Conservation (phyloP, 257 asterid species). For the Solanum gracilifrons region DNA sequence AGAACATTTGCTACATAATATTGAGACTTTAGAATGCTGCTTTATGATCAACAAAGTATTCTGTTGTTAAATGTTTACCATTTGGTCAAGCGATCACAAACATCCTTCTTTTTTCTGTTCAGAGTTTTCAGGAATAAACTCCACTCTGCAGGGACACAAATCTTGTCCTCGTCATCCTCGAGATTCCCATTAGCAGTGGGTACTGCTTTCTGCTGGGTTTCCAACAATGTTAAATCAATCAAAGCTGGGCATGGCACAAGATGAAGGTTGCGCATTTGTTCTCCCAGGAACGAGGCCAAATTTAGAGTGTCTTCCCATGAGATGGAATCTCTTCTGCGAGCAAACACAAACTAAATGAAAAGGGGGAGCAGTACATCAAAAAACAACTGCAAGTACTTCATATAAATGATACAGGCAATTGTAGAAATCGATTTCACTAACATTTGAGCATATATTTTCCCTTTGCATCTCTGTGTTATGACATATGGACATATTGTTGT, state of each 20-base stretch:
- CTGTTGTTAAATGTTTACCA: constrained; percentile 42
- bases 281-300: constrained; percentile 85
- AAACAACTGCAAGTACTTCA: constrained; percentile 1
- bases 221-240: constrained; percentile 14
- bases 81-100: constrained; percentile 44
- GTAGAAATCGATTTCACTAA: constrained; percentile 23
- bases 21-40: neutral
- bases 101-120: constrained; percentile 55
- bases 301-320: constrained; percentile 48
- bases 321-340: constrained; percentile 69
- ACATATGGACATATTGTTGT: constrained; percentile 69
- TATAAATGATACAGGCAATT: neutral
- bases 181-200: constrained; percentile 27
- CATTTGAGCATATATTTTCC: constrained; percentile 81
- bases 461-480: constrained; percentile 79
- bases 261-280: constrained; percentile 80
- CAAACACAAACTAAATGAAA: constrained; percentile 7
- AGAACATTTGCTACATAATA: neutral
- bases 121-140: constrained; percentile 45
- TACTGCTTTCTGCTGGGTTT: constrained; percentile 22
- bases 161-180: constrained; percentile 17
- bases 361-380: neutral
- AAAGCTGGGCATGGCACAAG: constrained; percentile 49
- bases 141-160: constrained; percentile 38
- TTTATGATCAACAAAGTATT: neutral